Percentiles rank a stretch among this genome's conserved stretches.
Conservation (phyloP, 768 basidiomycete genomes). For the Serendipita indica region DNA sequence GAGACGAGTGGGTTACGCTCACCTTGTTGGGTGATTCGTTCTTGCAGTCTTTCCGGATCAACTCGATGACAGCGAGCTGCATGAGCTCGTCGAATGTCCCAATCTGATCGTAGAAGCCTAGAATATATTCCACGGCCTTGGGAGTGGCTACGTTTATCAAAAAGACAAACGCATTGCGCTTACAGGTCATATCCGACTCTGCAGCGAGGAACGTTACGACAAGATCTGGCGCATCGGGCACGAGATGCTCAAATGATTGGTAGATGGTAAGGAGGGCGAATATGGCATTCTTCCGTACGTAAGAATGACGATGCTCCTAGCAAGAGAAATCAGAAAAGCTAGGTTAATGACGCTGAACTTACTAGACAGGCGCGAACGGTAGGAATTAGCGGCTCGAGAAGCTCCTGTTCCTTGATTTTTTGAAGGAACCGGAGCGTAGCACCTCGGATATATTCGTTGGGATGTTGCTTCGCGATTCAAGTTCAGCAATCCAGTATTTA, state of each 20-base stretch:
- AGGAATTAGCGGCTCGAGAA: conserved; percentile 90
- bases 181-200: conserved; percentile 91
- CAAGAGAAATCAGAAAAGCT: conserved; percentile 16
- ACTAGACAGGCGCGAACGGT: conserved; percentile 79
- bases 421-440: conserved; percentile 93
- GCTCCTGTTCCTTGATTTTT: conserved; percentile 88
- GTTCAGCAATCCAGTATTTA: neutral
- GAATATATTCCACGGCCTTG: conserved; percentile 83
- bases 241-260: conserved; percentile 84
- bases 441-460: conserved; percentile 97
- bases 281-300: conserved; percentile 96
- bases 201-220: conserved; percentile 92
- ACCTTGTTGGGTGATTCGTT: conserved; percentile 71
- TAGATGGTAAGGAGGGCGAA: conserved; percentile 93
- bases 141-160: conserved; percentile 64
- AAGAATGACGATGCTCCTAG: conserved; percentile 84
- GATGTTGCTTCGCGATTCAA: conserved; percentile 62
- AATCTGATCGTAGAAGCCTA: conserved; percentile 73
- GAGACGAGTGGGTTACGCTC: conserved; percentile 20
- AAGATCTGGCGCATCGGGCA: conserved; percentile 92
- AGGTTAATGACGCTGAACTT: conserved; percentile 14
- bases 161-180: conserved; percentile 94
- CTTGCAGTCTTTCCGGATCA: conserved; percentile 81
- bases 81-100: conserved; percentile 73
- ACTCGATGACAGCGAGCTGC: conserved; percentile 92